phyloP scores from a whole-genome alignment of 2,329 filamentous ascomycete species.

The Paracorniculantispora psalliotae region DNA sequence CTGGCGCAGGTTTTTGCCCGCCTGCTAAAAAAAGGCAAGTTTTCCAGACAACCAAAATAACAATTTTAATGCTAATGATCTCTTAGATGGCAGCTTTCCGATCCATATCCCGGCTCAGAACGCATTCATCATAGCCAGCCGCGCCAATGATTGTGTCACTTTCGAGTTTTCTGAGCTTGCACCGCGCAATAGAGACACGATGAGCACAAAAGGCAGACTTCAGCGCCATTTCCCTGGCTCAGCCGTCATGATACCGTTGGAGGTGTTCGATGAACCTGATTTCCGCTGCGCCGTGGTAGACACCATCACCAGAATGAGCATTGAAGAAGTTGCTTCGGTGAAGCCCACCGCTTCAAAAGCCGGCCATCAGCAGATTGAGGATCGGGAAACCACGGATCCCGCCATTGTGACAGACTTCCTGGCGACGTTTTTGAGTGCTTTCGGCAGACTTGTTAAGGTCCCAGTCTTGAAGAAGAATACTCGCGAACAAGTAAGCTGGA shows the following conservation, averaged over 20 bases:
- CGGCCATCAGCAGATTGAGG: not conserved
- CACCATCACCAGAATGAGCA: not conserved
- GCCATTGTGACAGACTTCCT: constrained; percentile 1
- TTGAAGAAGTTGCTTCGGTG: not conserved
- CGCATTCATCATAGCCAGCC: not conserved
- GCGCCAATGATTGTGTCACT: not conserved
- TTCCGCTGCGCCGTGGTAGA: not conserved
- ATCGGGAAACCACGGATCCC: not conserved
- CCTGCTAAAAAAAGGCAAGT: too few relatives aligned
- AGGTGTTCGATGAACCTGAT: not conserved
- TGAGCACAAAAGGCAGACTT: not conserved
- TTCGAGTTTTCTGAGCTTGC: constrained; percentile 1
- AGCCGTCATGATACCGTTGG: not conserved
- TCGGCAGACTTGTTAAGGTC: not conserved
- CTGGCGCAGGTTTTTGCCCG: too few relatives aligned
- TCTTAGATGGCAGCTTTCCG: not conserved
- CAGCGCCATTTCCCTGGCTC: constrained; percentile 2
- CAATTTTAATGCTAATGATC: not conserved
- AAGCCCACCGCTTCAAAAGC: not conserved
- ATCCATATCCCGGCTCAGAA: constrained; percentile 5
- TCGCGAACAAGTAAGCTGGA: constrained; percentile 4
- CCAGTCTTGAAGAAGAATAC: not conserved
- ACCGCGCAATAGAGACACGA: not conserved
- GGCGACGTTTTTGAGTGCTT: not conserved
- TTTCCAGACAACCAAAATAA: not conserved